Base-by-base conservation (phyloP, 306 rosid species). In the Lotus japonicus region DNA sequence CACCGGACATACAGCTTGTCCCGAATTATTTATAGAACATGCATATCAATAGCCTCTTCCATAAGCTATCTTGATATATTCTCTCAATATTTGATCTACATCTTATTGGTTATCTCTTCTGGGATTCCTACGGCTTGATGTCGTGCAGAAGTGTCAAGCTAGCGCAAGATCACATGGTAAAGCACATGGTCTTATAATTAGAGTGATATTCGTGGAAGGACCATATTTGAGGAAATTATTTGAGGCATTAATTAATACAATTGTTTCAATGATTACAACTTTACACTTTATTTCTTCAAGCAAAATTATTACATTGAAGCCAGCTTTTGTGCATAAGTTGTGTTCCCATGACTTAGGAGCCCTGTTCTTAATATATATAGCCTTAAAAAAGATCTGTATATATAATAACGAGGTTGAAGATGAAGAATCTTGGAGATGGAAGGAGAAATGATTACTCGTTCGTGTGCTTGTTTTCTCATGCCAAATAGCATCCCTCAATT, bases 31-130 rank as follows among this genome's bases (percentile, higher is more conserved):
- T 15, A 5, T 45, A n/a, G 5, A 12, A 31, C 7, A 31, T 38
- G 42, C n/a, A 41, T 41, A 10, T 41, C 11, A 49, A 12, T 19
- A 10, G 36, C 35, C 35, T 52, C 14, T 52, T 19, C 7, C 11
- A 4, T 21, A 45, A 13, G 18, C 18, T 16, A n/a, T 50, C 26
- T 10, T 17, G 3, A 49, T 15, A 49, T 64, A 64, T n/a, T 64
- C 70, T 48, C 42, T 45, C 23, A 45, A 9, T 42, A 46, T 64
- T 26, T 64, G 70, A 21, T 64, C 15, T 46, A 64, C n/a, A 44
- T 65, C 11, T 33, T 65, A 48, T 48, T 65, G 71, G 45, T 66
- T 66, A 50, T 51, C 39, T 67, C 19, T 48, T 52, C 7, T 66
- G 50, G 54, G 64, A 54, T 68, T 68, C 64, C 64, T 54, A 39